A percentile compares a stretch with the other conserved stretches of the same genome.
Conservation (phyloP, 1,284 basidiomycete species). For the Amylostereum chailletii region DNA sequence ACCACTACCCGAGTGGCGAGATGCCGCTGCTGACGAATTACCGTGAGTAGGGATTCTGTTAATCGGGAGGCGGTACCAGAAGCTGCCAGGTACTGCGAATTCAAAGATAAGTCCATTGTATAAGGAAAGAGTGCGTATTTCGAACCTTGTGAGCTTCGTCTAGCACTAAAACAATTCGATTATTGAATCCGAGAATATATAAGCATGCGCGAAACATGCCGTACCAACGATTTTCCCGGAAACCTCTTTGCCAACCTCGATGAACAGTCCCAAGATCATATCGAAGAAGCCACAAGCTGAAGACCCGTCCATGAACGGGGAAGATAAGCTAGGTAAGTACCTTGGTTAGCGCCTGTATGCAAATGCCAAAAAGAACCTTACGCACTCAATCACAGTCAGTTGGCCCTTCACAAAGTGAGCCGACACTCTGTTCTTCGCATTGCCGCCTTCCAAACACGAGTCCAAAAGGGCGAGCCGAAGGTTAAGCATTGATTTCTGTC, state of each 20-base stretch:
- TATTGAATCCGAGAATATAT: neutral
- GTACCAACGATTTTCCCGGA: constrained; percentile 56
- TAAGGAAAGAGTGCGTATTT: neutral
- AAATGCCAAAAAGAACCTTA: neutral
- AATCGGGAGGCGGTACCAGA: constrained; percentile 15
- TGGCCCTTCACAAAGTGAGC: constrained; percentile 17
- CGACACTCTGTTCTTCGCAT: constrained; percentile 3
- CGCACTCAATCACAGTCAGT: constrained; percentile 20
- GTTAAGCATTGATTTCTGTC: constrained; percentile 17
- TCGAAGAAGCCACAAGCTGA: constrained; percentile 62
- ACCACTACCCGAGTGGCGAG: constrained; percentile 23
- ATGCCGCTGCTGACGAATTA: constrained; percentile 27
- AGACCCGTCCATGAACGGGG: constrained; percentile 55
- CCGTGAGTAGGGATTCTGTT: constrained; percentile 21
- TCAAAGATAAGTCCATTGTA: neutral
- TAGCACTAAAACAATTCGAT: constrained; percentile 16
- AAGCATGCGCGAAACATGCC: neutral
- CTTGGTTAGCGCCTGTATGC: neutral
- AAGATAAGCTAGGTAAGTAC: constrained; percentile 34
- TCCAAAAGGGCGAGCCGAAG: constrained; percentile 18
- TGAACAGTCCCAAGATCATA: constrained; percentile 51
- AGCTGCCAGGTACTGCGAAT: constrained; percentile 17
- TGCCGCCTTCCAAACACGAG: constrained; percentile 12
- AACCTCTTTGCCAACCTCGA: constrained; percentile 37
- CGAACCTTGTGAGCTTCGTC: constrained; percentile 66